A percentile compares a stretch with the other conserved stretches of the same genome.
phyloP scores from a whole-genome alignment of 1,139 yeast genomes.

The Yamadazyma atmosphaerica region DNA sequence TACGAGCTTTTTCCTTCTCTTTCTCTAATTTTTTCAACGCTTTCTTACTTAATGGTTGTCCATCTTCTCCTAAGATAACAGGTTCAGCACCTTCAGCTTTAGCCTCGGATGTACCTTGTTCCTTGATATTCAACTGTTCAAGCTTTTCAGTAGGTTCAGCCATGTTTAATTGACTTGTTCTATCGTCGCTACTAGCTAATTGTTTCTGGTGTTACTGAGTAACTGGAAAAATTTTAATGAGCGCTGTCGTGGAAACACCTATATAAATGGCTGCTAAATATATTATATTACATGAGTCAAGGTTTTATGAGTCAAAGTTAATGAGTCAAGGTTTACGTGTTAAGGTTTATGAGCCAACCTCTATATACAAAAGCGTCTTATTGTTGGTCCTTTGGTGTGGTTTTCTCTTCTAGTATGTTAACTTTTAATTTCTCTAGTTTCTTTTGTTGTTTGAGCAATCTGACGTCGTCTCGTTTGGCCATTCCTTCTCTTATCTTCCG shows the following conservation, averaged over 20 bases:
- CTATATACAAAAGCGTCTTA: too few relatives aligned
- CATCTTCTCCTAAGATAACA: constrained; percentile 71
- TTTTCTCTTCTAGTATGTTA: background rate
- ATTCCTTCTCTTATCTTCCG: constrained; percentile 65
- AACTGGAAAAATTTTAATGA: constrained; percentile 1
- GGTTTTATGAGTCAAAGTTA: background rate
- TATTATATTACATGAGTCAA: background rate
- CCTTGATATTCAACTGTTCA: constrained; percentile 33
- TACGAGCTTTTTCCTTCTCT: constrained; percentile 87
- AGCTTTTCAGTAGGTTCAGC: constrained; percentile 32
- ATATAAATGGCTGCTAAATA: constrained; percentile 2
- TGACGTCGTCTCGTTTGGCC: constrained; percentile 42
- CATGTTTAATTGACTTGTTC: constrained; percentile 2
- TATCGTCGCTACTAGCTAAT: background rate
- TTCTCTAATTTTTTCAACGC: constrained; percentile 94
- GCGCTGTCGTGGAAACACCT: background rate
- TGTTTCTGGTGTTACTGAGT: background rate
- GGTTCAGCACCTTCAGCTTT: constrained; percentile 21
- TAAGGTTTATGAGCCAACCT: too few relatives aligned
- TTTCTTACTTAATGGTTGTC: constrained; percentile 92
- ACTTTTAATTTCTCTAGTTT: constrained; percentile 6
- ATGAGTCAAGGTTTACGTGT: background rate
- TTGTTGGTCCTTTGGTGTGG: too few relatives aligned
- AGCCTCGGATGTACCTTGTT: constrained; percentile 13
- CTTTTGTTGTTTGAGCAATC: constrained; percentile 22